Percentiles rank a stretch among this genome's conserved stretches.
These are phyloP conservation scores for Entomortierella lignicola DNA, from an alignment of 192 early-diverging fungal genomes.

Conservation along the genomic window DNA sequence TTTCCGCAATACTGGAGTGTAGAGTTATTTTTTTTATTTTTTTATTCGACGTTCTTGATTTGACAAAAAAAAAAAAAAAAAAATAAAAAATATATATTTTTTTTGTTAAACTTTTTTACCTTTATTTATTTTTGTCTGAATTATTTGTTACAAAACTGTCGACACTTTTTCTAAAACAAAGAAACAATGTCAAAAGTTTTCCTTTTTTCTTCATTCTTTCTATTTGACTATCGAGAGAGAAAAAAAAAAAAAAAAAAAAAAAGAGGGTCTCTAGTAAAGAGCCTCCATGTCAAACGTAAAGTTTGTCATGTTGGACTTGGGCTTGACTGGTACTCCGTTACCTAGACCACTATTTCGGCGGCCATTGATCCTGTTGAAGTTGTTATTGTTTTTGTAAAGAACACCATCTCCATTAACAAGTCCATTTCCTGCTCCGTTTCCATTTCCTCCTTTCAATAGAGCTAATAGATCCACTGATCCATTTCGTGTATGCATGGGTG, in stretches of 20 bases:
- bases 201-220: constrained; percentile 3
- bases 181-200: no score
- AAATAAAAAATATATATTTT: constrained; percentile 1
- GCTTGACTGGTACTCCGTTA: constrained; percentile 15
- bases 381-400: neutral
- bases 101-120: neutral
- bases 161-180: no score
- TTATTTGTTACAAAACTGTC: no score
- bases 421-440: neutral
- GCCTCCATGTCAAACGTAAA: constrained; percentile 60
- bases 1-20: no score
- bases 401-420: neutral
- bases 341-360: neutral
- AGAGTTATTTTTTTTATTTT: no score
- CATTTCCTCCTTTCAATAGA: constrained; percentile 56
- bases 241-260: neutral
- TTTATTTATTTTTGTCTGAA: no score
- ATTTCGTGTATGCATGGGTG: constrained; percentile 23
- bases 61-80: constrained; percentile 6
- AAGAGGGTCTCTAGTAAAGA: constrained; percentile 19
- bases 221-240: no score
- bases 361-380: constrained; percentile 12
- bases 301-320: constrained; percentile 51
- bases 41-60: no score
- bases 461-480: constrained; percentile 61